Percentiles rank a stretch among this genome's conserved stretches.
These are phyloP conservation scores for Ogataea ganodermae DNA, from an alignment of 805 yeast species.

Conservation along the genomic window DNA sequence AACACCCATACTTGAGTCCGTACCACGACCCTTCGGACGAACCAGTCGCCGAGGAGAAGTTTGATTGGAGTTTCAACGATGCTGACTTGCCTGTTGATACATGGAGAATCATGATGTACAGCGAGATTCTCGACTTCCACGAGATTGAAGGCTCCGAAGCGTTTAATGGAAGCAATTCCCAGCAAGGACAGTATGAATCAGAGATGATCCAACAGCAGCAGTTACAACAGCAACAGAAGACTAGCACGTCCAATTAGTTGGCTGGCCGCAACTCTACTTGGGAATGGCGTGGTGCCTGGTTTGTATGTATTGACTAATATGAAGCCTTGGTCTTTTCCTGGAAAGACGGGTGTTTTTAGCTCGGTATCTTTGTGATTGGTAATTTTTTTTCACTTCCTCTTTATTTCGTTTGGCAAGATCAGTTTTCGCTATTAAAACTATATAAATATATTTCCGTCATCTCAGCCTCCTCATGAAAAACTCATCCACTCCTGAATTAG, in stretches of 20 bases:
- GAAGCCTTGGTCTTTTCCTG: too few species aligned
- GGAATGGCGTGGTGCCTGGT: too few species aligned
- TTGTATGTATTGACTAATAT: too few species aligned
- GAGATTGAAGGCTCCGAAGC: slow-evolving; percentile 62
- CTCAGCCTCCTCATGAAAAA: slow-evolving; percentile 23
- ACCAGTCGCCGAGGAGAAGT: slow-evolving; percentile 88
- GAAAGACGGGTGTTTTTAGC: too few species aligned
- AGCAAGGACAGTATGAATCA: slow-evolving; percentile 26
- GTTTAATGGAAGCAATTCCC: slow-evolving; percentile 13
- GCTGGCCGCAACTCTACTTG: too few species aligned
- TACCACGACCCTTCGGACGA: slow-evolving; percentile 98
- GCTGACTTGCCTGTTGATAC: slow-evolving; percentile 97
- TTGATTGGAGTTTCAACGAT: slow-evolving; percentile 98
- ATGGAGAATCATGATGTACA: slow-evolving; percentile 99
- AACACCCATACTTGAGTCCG: slow-evolving; percentile 89
- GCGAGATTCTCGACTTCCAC: slow-evolving; percentile 94
- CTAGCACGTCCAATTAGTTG: slow-evolving; percentile 2
- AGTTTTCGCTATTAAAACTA: slow-evolving; percentile 1
- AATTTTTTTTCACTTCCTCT: neutral
- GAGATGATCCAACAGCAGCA: slow-evolving; percentile 29
- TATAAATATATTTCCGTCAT: slow-evolving; percentile 5
- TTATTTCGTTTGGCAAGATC: too few species aligned
- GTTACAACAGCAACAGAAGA: slow-evolving; percentile 18
- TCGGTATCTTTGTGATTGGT: neutral
- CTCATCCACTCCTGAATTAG: slow-evolving; percentile 23